Evolutionary conservation across 495 filamentous ascomycete genomes (phyloP).

Genomic region (Neurospora sp.): DNA sequence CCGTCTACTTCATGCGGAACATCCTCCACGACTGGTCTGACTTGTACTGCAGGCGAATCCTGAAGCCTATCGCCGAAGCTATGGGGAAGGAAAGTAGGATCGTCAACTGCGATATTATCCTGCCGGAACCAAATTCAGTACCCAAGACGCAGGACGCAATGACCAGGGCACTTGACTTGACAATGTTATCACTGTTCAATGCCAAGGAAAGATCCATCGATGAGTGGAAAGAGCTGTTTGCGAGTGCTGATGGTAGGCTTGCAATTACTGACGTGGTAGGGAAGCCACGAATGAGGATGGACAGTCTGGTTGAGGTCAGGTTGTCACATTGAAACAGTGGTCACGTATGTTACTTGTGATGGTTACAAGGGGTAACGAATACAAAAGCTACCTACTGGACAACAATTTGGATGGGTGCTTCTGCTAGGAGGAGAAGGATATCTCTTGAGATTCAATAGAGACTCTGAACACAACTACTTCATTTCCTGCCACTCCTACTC

Average conservation of each 20-base stretch:
- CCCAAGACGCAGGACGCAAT: conserved; percentile 2
- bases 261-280: conserved; percentile 4
- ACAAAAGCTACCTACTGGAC: too few relatives aligned
- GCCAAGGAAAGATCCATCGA: conserved; percentile 5
- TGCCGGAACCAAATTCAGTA: conserved; percentile 17
- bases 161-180: conserved; percentile 10
- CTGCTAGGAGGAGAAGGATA: too few relatives aligned
- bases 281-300: conserved; percentile 6
- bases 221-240: conserved; percentile 10
- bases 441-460: too few relatives aligned
- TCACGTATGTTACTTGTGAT: too few relatives aligned
- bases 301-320: conserved; percentile 5
- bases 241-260: conserved; percentile 6
- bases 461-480: too few relatives aligned
- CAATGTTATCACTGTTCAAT: conserved; percentile 12
- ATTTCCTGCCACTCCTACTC: neutral
- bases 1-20: conserved; percentile 30
- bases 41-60: conserved; percentile 20
- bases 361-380: too few relatives aligned
- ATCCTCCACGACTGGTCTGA: conserved; percentile 39
- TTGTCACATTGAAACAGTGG: neutral
- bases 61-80: conserved; percentile 24
- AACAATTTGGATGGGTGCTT: too few relatives aligned
- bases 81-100: conserved; percentile 24
- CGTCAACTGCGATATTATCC: conserved; percentile 24